Evolutionary conservation across 2,329 filamentous ascomycete genomes (phyloP), one percentile per base, ranked within the genome.

Genomic region (Talaromyces funiculosus): DNA sequence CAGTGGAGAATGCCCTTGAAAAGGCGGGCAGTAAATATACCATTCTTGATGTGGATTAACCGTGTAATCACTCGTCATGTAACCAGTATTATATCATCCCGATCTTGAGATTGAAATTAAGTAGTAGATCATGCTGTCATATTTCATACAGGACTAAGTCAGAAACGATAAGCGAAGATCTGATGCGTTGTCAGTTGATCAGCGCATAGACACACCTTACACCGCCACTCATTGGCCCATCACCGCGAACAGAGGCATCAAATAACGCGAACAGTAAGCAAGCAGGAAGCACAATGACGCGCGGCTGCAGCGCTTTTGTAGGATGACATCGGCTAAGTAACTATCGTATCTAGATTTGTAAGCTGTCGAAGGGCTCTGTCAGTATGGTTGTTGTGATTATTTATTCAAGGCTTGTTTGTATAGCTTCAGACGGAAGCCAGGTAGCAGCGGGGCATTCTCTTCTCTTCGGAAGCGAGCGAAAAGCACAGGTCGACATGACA

Each of bases 1-100:
- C 83, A 59, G 81, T 96, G 2, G 90, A 96, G 74, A 82, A 86
- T 63, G 89, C 89, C 0, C 74, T 96, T 22, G 88, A 84, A 54
- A 75, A 71, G 5, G 64, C 69, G 43, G 71, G 70, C 20, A 69
- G 67, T 35, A 73, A 70, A 61, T 77, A 77, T 63, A 61, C 65
- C 24, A 59, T 77, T 53, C 57, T 77, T 37, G 72, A 76, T 61
- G 61, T 77, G 63, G 74, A 76, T 62, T 77, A 64, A 63, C 22
- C n/a, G 29, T 51, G 12, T 53, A 47, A 12, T 4, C 10, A 33
- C 7, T 35, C 33, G 12, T 51, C 35, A n/a, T 4, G n/a, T 14
- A 14, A 35, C 8, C 29, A 51, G 9, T 38, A 8, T 18, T 38
- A 2, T 3, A n/a, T 18, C 31, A 3, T 38, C 24, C 20, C 33